These are phyloP conservation scores for Venturia oleaginea DNA, from an alignment of 2,329 filamentous ascomycete genomes.

Conservation along the genomic window DNA sequence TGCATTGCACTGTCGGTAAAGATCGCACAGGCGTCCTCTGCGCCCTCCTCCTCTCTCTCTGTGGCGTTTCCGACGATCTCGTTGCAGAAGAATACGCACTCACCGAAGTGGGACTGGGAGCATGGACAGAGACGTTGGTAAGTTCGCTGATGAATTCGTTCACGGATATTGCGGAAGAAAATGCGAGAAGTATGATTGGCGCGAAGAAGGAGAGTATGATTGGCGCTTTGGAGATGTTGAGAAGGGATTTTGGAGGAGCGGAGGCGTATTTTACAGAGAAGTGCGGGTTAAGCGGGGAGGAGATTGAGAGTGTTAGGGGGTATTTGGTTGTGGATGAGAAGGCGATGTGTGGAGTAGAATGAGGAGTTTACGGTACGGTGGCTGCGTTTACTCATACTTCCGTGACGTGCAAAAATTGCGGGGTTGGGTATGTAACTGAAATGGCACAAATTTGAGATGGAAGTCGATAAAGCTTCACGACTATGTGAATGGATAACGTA, in stretches of 20 bases:
- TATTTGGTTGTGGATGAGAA: constrained; percentile 5
- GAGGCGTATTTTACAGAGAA: constrained; percentile 52
- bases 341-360: no score
- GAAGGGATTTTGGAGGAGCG: constrained; percentile 49
- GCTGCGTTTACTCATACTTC: no score
- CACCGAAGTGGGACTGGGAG: constrained; percentile 51
- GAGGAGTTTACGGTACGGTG: no score
- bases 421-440: no score
- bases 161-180: constrained; percentile 18
- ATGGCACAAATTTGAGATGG: no score
- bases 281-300: constrained; percentile 44
- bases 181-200: constrained; percentile 25
- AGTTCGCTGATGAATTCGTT: constrained; percentile 18
- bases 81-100: constrained; percentile 62
- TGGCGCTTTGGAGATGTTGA: constrained; percentile 44
- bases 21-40: constrained; percentile 65
- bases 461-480: no score
- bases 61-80: constrained; percentile 48
- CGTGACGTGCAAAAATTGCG: no score
- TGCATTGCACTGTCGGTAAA: constrained; percentile 67
- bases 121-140: constrained; percentile 24
- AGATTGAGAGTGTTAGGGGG: background rate
- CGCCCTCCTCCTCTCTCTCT: constrained; percentile 55
- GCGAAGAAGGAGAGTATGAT: constrained; percentile 43
- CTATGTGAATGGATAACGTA: no score